A percentile compares a stretch with the other conserved stretches of the same genome.
Conservation (phyloP, 1,284 basidiomycete genomes). For the Sporisorium reilianum region DNA sequence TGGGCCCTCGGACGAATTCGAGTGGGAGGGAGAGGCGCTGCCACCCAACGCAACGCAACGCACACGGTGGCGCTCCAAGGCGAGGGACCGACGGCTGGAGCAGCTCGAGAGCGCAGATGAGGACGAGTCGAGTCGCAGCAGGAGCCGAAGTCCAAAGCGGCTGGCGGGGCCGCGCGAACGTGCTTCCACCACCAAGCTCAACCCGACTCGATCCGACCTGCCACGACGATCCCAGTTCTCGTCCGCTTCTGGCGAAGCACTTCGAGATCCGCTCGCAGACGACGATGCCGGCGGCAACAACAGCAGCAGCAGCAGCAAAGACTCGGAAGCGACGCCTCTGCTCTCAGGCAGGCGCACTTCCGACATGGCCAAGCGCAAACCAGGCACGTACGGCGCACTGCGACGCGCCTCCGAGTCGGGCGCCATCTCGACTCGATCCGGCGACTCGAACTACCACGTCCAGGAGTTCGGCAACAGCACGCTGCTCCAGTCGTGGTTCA, state of each 20-base stretch:
- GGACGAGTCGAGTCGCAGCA: constrained; percentile 48
- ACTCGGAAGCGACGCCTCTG: constrained; percentile 18
- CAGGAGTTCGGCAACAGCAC: constrained; percentile 56
- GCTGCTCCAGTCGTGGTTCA: constrained; percentile 67
- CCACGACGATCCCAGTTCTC: constrained; percentile 8
- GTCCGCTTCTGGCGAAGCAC: constrained; percentile 18
- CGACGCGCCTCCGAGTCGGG: constrained; percentile 27
- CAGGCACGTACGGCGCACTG: constrained; percentile 19
- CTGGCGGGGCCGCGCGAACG: constrained; percentile 23
- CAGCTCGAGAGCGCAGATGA: constrained; percentile 42
- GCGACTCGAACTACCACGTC: constrained; percentile 19
- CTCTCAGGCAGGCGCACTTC: constrained; percentile 3
- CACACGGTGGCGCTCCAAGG: constrained; percentile 24
- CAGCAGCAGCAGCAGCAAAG: constrained; percentile 14
- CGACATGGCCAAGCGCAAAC: constrained; percentile 11
- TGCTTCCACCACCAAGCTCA: constrained; percentile 24
- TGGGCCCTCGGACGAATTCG: constrained; percentile 28
- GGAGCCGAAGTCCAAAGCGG: constrained; percentile 56
- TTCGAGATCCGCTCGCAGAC: constrained; percentile 52
- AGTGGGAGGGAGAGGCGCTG: constrained; percentile 54
- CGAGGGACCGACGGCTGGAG: constrained; percentile 35
- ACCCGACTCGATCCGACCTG: constrained; percentile 1
- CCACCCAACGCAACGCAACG: constrained; percentile 46
- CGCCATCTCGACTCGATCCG: constrained; percentile 13
- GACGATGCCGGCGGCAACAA: constrained; percentile 7